These are phyloP conservation scores for Bacidia gigantensis DNA, from an alignment of 495 filamentous ascomycete genomes.

Conservation along the genomic window DNA sequence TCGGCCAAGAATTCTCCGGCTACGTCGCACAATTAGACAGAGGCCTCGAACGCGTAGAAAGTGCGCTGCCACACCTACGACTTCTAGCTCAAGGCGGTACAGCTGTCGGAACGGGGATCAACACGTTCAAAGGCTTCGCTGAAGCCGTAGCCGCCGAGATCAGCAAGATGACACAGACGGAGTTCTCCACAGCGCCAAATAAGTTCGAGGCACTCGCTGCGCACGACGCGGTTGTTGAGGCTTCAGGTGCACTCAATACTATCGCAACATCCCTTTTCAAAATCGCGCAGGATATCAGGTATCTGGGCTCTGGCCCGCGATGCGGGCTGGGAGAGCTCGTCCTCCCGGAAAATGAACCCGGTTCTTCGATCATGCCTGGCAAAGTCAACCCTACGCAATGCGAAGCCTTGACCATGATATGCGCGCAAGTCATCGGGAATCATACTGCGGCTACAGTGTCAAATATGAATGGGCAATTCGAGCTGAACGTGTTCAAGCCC, in stretches of 20 bases:
- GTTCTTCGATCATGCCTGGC: conserved; percentile 94
- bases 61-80: conserved; percentile 67
- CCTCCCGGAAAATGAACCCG: conserved; percentile 95
- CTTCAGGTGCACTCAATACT: conserved; percentile 84
- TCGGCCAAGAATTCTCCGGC: conserved; percentile 96
- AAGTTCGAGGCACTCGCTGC: conserved; percentile 98
- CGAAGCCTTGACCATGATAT: conserved; percentile 95
- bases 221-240: conserved; percentile 92
- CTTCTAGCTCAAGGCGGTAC: conserved; percentile 92
- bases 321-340: conserved; percentile 88
- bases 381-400: conserved; percentile 99
- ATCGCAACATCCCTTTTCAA: conserved; percentile 88
- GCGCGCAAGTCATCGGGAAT: conserved; percentile 96
- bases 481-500: conserved; percentile 98
- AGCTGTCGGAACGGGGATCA: conserved; percentile 92
- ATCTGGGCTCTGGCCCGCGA: conserved; percentile 87
- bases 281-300: conserved; percentile 95
- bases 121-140: conserved; percentile 93
- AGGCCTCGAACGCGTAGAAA: conserved; percentile 77
- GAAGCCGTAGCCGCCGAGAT: conserved; percentile 85
- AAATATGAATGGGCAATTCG: conserved; percentile 96
- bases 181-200: conserved; percentile 95
- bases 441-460: conserved; percentile 80
- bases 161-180: conserved; percentile 74
- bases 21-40: conserved; percentile 89